A percentile compares a stretch with the other conserved stretches of the same genome.
These are phyloP conservation scores for Tulasnella sp. DNA, from an alignment of 768 basidiomycete genomes.

Conservation along the genomic window DNA sequence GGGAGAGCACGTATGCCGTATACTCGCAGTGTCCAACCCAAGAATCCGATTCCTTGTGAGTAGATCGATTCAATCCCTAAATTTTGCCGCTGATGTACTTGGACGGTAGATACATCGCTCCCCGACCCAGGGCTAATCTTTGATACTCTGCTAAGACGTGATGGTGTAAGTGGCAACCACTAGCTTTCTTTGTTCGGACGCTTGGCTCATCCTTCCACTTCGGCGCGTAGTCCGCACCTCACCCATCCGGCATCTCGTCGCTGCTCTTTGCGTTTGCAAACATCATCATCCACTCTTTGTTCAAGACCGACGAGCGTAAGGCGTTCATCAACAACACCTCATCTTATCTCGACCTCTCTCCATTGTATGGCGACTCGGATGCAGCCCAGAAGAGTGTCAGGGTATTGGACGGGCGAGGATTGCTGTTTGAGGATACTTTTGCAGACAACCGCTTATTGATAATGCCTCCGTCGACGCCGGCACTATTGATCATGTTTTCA, in stretches of 20 bases:
- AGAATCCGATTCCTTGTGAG: conserved; percentile 30
- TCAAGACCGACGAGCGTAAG: conserved; percentile 45
- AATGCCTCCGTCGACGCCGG: conserved; percentile 63
- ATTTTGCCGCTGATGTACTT: neutral
- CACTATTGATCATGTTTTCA: conserved; percentile 54
- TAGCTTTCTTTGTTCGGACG: neutral
- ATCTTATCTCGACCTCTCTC: conserved; percentile 66
- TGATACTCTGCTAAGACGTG: conserved; percentile 49
- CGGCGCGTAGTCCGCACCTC: neutral
- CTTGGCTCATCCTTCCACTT: neutral
- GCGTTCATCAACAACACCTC: conserved; percentile 49
- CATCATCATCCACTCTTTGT: conserved; percentile 61
- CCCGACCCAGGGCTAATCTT: conserved; percentile 62
- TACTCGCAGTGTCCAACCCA: conserved; percentile 61
- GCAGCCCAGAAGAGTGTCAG: conserved; percentile 42
- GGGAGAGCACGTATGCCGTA: conserved; percentile 74
- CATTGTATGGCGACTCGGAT: conserved; percentile 56
- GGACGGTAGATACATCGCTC: conserved; percentile 29
- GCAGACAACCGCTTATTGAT: conserved; percentile 51
- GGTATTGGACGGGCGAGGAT: conserved; percentile 47
- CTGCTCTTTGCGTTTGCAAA: conserved; percentile 49
- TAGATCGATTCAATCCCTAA: neutral
- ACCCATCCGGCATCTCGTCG: conserved; percentile 18
- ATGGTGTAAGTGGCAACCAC: conserved; percentile 7
- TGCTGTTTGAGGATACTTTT: conserved; percentile 56